phyloP scores from a whole-genome alignment of 768 basidiomycete genomes.

The Xerocomus potaroensis region DNA sequence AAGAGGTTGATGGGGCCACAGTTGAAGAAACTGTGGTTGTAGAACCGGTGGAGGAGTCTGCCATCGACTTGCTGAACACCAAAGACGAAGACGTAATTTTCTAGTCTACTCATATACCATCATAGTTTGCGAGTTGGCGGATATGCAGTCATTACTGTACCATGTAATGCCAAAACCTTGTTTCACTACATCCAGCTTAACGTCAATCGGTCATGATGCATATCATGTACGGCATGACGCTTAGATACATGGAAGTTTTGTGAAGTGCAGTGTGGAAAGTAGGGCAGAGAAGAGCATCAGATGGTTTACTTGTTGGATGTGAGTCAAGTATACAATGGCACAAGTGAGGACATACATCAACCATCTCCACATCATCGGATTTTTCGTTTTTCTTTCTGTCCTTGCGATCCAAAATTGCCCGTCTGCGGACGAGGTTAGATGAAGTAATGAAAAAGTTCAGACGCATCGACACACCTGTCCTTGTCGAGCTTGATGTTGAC shows the following conservation, averaged over 20 bases:
- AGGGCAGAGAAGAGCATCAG: slow-evolving; percentile 7
- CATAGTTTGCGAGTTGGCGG: slow-evolving; percentile 1
- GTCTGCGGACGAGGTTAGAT: slow-evolving; percentile 38
- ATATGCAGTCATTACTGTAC: slow-evolving; percentile 8
- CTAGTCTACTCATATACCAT: slow-evolving; percentile 36
- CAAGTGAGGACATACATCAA: slow-evolving; percentile 54
- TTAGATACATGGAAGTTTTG: slow-evolving; percentile 71
- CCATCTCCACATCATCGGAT: slow-evolving; percentile 71
- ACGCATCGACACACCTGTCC: slow-evolving; percentile 54
- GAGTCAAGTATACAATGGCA: slow-evolving; percentile 10
- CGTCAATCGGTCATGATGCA: slow-evolving; percentile 41
- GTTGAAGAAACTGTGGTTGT: slow-evolving; percentile 7
- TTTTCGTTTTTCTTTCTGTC: slow-evolving; percentile 63
- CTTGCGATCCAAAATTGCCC: slow-evolving; percentile 85
- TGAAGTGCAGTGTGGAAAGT: slow-evolving; percentile 17
- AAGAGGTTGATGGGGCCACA: slow-evolving; percentile 28
- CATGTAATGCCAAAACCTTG: slow-evolving; percentile 7
- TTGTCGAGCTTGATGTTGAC: slow-evolving; percentile 90
- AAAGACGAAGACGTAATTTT: slow-evolving; percentile 96
- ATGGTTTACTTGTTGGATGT: slow-evolving; percentile 23
- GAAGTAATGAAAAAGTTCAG: background rate
- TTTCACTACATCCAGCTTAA: background rate
- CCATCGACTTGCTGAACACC: slow-evolving; percentile 67
- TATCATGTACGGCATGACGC: slow-evolving; percentile 48
- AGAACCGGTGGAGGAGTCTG: slow-evolving; percentile 28